A percentile compares a stretch with the other conserved stretches of the same genome.
Evolutionary conservation across 1,139 yeast genomes (phyloP).

Genomic region (Saccharomycopsis crataegensis): DNA sequence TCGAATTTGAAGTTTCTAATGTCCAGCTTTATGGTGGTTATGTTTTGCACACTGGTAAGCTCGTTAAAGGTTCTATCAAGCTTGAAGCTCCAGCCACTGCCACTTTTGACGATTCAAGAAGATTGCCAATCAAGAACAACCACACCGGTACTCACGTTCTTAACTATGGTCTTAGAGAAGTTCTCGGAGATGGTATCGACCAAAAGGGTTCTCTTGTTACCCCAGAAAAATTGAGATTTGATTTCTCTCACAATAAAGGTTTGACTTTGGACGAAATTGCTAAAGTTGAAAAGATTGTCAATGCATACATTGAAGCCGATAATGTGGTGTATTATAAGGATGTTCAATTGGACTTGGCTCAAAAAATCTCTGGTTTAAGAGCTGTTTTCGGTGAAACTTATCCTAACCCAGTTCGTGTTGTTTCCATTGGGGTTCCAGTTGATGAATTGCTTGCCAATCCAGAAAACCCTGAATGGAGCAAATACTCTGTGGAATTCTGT

Average conservation of each 20-base stretch:
- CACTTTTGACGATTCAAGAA: constrained; percentile 84
- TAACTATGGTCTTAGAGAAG: constrained; percentile 80
- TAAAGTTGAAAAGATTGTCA: constrained; percentile 68
- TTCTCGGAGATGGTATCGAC: constrained; percentile 80
- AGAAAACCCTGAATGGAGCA: constrained; percentile 61
- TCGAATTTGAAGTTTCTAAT: constrained; percentile 84
- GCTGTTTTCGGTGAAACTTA: constrained; percentile 98
- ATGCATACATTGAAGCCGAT: constrained; percentile 64
- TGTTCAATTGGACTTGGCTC: constrained; percentile 67
- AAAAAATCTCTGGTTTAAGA: constrained; percentile 74
- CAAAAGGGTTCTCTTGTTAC: constrained; percentile 97
- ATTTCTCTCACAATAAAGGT: constrained; percentile 87
- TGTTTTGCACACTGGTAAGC: constrained; percentile 85
- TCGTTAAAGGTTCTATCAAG: constrained; percentile 58
- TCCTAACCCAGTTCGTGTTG: constrained; percentile 98
- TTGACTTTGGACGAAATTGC: constrained; percentile 62
- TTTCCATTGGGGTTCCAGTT: constrained; percentile 87
- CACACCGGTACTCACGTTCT: constrained; percentile 97
- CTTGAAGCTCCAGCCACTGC: constrained; percentile 63
- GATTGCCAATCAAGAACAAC: constrained; percentile 95
- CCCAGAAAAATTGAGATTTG: constrained; percentile 91
- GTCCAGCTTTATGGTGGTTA: constrained; percentile 93
- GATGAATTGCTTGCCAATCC: constrained; percentile 74
- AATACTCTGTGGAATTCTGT: constrained; percentile 86
- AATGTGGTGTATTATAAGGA: constrained; percentile 73